A percentile compares a stretch with the other conserved stretches of the same genome.
These are phyloP conservation scores for Pyrenochaeta sp. DNA, from an alignment of 2,329 filamentous ascomycete genomes.

Conservation along the genomic window DNA sequence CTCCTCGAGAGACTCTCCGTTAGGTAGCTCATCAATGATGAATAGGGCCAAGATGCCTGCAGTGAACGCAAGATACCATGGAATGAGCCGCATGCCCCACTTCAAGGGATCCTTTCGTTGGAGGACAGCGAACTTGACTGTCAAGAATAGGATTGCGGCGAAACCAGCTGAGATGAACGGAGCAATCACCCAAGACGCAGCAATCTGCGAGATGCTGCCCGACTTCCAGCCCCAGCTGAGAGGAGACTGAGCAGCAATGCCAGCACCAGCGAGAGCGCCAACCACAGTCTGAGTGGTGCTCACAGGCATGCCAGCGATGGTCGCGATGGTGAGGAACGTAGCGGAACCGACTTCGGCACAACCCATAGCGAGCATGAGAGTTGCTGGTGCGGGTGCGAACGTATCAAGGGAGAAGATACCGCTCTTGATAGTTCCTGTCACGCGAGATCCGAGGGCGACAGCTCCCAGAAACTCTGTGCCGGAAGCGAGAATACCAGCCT, in stretches of 20 bases:
- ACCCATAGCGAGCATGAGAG: slow-evolving; percentile 68
- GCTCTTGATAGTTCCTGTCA: slow-evolving; percentile 69
- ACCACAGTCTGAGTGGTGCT: slow-evolving; percentile 70
- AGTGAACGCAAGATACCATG: slow-evolving; percentile 60
- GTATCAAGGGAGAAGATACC: slow-evolving; percentile 62
- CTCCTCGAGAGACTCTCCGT: slow-evolving; percentile 37
- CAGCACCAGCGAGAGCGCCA: slow-evolving; percentile 67
- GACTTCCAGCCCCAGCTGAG: slow-evolving; percentile 35
- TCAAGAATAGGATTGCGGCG: slow-evolving; percentile 59
- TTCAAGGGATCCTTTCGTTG: slow-evolving; percentile 59
- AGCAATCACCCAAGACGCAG: slow-evolving; percentile 53
- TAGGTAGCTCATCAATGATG: slow-evolving; percentile 62
- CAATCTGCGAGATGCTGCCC: slow-evolving; percentile 41
- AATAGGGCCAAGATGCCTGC: slow-evolving; percentile 63
- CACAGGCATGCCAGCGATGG: slow-evolving; percentile 63
- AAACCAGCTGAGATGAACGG: slow-evolving; percentile 54
- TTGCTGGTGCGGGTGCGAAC: slow-evolving; percentile 57
- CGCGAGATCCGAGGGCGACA: slow-evolving; percentile 61
- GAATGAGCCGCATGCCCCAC: slow-evolving; percentile 59
- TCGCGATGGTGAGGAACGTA: slow-evolving; percentile 65
- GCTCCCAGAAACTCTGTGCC: slow-evolving; percentile 63
- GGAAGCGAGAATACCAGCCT: slow-evolving; percentile 59
- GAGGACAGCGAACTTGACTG: slow-evolving; percentile 60
- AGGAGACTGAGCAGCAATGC: slow-evolving; percentile 55
- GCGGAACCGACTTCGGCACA: slow-evolving; percentile 64